These are phyloP conservation scores for Suillus brevipes DNA, from an alignment of 768 basidiomycete genomes.

Conservation along the genomic window DNA sequence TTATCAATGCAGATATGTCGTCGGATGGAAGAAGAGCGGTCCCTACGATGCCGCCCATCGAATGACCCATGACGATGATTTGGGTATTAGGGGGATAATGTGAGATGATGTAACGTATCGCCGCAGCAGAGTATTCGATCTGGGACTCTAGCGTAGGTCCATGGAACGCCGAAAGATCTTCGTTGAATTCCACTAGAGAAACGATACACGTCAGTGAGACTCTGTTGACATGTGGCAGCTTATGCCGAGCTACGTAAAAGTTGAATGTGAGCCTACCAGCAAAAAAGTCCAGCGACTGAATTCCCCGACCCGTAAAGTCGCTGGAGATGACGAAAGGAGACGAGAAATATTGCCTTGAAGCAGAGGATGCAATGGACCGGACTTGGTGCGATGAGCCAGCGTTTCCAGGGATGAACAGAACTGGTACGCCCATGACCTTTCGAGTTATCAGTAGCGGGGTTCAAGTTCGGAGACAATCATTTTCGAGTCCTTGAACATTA, in stretches of 20 bases:
- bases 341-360: slow-evolving; percentile 74
- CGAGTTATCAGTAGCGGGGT: background rate
- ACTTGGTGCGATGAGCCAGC: slow-evolving; percentile 94
- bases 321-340: slow-evolving; percentile 55
- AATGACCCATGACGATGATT: slow-evolving; percentile 86
- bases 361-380: slow-evolving; percentile 92
- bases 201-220: background rate
- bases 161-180: slow-evolving; percentile 95
- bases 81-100: slow-evolving; percentile 63
- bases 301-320: slow-evolving; percentile 46
- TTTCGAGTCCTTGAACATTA: slow-evolving; percentile 6
- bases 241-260: slow-evolving; percentile 2
- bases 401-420: slow-evolving; percentile 96
- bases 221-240: slow-evolving; percentile 4
- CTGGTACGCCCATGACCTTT: slow-evolving; percentile 63
- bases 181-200: slow-evolving; percentile 85
- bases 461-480: background rate
- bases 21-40: slow-evolving; percentile 70
- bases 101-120: slow-evolving; percentile 77
- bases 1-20: slow-evolving; percentile 76
- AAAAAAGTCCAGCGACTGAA: slow-evolving; percentile 80
- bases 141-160: slow-evolving; percentile 85
- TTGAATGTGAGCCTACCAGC: slow-evolving; percentile 53
- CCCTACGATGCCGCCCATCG: slow-evolving; percentile 96
- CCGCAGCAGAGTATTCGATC: slow-evolving; percentile 67